A percentile compares a stretch with the other conserved stretches of the same genome.
These are phyloP conservation scores for Nicotiana tomentosiformis DNA, from an alignment of 257 asterid species.

Conservation along the genomic window DNA sequence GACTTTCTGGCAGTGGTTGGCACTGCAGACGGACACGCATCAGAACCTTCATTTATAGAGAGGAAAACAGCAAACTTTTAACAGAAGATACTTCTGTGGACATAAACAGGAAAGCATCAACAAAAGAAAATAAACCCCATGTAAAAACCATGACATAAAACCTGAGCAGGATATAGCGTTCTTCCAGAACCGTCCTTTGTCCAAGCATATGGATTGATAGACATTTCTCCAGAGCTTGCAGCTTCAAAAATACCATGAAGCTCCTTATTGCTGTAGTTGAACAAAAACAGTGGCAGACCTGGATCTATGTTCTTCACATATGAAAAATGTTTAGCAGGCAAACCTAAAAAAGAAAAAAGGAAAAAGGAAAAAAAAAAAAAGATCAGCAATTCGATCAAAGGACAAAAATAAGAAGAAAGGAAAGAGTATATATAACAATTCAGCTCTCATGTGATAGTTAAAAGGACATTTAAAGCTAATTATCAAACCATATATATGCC, in stretches of 20 bases:
- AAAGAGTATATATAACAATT: background rate
- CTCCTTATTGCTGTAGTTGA: slow-evolving; percentile 53
- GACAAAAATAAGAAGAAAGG: background rate
- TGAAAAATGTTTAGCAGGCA: slow-evolving; percentile 52
- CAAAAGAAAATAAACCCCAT: slow-evolving; percentile 5
- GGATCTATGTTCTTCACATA: slow-evolving; percentile 68
- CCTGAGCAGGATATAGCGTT: slow-evolving; percentile 84
- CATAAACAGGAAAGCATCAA: background rate
- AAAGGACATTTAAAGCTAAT: background rate
- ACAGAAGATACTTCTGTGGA: background rate
- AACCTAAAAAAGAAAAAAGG: slow-evolving; percentile 35
- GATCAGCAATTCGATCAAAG: background rate
- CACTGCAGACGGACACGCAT: slow-evolving; percentile 47
- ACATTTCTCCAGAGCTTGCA: slow-evolving; percentile 62
- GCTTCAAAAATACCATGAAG: slow-evolving; percentile 82
- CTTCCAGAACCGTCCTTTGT: slow-evolving; percentile 56
- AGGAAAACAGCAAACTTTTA: slow-evolving; percentile 14
- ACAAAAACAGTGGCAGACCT: slow-evolving; percentile 75
- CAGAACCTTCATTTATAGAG: slow-evolving; percentile 42
- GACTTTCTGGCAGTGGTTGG: slow-evolving; percentile 43
- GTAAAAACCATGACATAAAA: slow-evolving; percentile 21
- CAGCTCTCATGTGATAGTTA: background rate
- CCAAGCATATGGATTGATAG: slow-evolving; percentile 80
- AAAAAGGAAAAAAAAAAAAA: background rate
- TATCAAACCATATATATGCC: background rate